Conservation (phyloP, 2,329 filamentous ascomycete genomes). For the Tricladium varicosporioides region DNA sequence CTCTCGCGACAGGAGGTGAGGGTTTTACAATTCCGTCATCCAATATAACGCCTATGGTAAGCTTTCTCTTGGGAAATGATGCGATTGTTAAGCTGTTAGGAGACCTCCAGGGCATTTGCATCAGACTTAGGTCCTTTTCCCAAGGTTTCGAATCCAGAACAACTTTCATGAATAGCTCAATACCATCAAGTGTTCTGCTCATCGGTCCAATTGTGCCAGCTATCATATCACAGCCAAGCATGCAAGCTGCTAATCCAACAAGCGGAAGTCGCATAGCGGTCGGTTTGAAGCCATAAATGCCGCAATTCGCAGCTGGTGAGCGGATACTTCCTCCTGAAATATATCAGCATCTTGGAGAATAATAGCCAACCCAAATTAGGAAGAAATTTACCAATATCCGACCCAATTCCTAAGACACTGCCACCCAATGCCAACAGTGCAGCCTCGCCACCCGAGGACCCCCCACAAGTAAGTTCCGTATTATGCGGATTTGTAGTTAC, state of each 20-base stretch:
- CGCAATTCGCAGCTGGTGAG: constrained; percentile 42
- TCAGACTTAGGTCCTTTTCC: constrained; percentile 15
- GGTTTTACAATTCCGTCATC: constrained; percentile 33
- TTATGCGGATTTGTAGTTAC: constrained; percentile 38
- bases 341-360: no score
- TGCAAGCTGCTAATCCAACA: constrained; percentile 1
- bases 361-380: no score
- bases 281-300: constrained; percentile 40
- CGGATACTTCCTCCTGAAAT: constrained; percentile 15
- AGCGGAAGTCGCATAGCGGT: constrained; percentile 12
- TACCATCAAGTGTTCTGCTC: constrained; percentile 40
- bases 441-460: constrained; percentile 7
- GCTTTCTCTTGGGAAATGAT: constrained; percentile 32
- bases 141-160: constrained; percentile 42
- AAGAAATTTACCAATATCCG: background rate
- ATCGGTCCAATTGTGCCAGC: constrained; percentile 42
- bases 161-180: constrained; percentile 40
- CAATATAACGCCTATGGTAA: constrained; percentile 56
- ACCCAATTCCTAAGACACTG: background rate
- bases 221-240: constrained; percentile 30
- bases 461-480: constrained; percentile 6
- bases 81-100: background rate
- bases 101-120: background rate
- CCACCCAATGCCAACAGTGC: constrained; percentile 8
- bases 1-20: constrained; percentile 35